Evolutionary conservation across 202 grass and related monocot species (phyloP).

Genomic region (Zoysia matrella): DNA sequence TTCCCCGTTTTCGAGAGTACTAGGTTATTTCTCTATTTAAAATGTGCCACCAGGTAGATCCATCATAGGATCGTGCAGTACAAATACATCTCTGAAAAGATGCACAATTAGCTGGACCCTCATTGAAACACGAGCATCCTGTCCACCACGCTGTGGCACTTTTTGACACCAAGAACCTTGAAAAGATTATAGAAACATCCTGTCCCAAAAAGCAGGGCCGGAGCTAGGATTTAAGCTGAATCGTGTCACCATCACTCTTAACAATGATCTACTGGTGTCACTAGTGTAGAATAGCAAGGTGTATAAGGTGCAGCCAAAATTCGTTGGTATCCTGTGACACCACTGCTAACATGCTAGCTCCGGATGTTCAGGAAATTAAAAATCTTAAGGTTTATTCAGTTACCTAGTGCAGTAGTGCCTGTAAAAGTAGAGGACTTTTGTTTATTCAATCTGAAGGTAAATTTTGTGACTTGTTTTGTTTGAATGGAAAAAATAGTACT

Average conservation of each 20-base stretch:
- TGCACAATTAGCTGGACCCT: constrained; percentile 9
- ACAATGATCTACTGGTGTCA: too few relatives aligned
- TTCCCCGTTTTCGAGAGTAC: background rate
- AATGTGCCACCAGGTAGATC: background rate
- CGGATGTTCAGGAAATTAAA: background rate
- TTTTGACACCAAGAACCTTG: background rate
- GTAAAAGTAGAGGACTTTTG: constrained; percentile 9
- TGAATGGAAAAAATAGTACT: too few relatives aligned
- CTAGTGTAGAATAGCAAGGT: too few relatives aligned
- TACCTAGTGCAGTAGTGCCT: background rate
- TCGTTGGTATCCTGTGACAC: too few relatives aligned
- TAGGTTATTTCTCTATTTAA: background rate
- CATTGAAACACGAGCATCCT: background rate
- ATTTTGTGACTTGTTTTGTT: too few relatives aligned
- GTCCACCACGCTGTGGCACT: background rate
- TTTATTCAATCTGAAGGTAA: too few relatives aligned
- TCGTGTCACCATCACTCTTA: too few relatives aligned
- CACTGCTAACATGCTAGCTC: too few relatives aligned
- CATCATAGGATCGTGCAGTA: background rate
- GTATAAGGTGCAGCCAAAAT: too few relatives aligned
- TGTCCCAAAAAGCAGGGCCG: too few relatives aligned
- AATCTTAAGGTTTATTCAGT: constrained; percentile 4
- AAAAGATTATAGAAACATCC: constrained; percentile 2
- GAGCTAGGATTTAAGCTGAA: too few relatives aligned
- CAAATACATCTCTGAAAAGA: background rate